These are phyloP conservation scores for Umbellularia californica DNA, from an alignment of 164 flowering plant genomes.

Conservation along the genomic window DNA sequence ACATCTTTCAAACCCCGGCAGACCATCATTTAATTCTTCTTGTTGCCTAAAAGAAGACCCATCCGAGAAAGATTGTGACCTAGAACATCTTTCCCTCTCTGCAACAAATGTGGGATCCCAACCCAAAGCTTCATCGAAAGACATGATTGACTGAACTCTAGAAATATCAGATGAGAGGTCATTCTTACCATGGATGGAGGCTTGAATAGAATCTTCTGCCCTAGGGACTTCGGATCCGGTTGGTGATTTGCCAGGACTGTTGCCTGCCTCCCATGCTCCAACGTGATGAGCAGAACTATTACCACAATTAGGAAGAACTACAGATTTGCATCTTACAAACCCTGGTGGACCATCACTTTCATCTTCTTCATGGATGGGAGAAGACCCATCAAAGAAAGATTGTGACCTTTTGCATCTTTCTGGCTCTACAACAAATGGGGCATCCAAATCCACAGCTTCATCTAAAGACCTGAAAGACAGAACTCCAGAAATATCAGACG, in stretches of 20 bases:
- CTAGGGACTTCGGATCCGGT: conserved; percentile 16
- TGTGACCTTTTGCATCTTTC: conserved; percentile 27
- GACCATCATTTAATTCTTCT: conserved; percentile 31
- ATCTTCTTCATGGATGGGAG: conserved; percentile 26
- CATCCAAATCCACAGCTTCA: conserved; percentile 24
- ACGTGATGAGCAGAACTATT: conserved; percentile 40
- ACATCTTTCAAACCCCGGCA: conserved; percentile 31
- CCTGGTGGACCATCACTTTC: neutral
- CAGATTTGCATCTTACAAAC: conserved; percentile 11
- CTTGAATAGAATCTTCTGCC: conserved; percentile 22
- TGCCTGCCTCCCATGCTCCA: conserved; percentile 28
- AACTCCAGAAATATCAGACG: conserved; percentile 22
- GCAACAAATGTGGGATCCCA: conserved; percentile 17
- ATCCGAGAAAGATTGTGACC: conserved; percentile 40
- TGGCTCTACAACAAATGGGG: conserved; percentile 19
- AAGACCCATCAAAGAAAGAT: conserved; percentile 35
- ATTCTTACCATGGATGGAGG: conserved; percentile 18
- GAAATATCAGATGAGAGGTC: conserved; percentile 24
- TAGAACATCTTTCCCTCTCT: conserved; percentile 24
- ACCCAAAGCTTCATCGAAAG: conserved; percentile 26
- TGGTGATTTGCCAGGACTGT: conserved; percentile 56
- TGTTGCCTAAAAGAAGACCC: conserved; percentile 23
- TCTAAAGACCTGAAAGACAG: conserved; percentile 23
- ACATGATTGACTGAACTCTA: conserved; percentile 19
- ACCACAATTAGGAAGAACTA: conserved; percentile 46